Percentiles rank a stretch among this genome's conserved stretches.
Conservation (phyloP, 805 yeast genomes). For the Tetrapisispora nanseiensis region DNA sequence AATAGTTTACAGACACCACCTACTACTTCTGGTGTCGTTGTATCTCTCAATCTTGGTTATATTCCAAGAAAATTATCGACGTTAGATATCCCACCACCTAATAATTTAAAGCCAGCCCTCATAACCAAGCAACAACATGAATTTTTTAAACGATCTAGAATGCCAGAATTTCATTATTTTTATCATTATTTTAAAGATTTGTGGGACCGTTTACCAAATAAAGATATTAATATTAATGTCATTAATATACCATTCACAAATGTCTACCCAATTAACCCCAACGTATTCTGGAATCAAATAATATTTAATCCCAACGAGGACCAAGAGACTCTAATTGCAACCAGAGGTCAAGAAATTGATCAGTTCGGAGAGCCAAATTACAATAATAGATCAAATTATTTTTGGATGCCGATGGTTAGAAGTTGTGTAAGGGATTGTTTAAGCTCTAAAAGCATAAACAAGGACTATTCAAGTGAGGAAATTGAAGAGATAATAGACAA, state of each 20-base stretch:
- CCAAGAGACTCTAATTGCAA: conserved; percentile 23
- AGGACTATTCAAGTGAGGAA: conserved; percentile 1
- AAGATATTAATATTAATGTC: conserved; percentile 21
- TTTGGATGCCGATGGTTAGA: conserved; percentile 21
- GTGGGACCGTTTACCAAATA: conserved; percentile 27
- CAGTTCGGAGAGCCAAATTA: conserved; percentile 5
- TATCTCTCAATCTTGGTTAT: conserved; percentile 18
- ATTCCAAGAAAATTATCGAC: conserved; percentile 13
- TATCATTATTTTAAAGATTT: conserved; percentile 22
- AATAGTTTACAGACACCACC: conserved; percentile 22
- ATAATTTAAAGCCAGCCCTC: conserved; percentile 14
- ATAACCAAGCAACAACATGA: conserved; percentile 19
- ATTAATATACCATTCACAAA: conserved; percentile 29
- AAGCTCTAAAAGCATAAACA: neutral
- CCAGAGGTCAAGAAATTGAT: conserved; percentile 2
- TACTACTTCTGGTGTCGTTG: conserved; percentile 26
- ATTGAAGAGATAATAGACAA: conserved; percentile 6
- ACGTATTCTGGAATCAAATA: conserved; percentile 16
- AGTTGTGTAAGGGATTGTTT: conserved; percentile 12
- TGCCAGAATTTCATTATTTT: conserved; percentile 25
- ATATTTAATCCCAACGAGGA: conserved; percentile 13
- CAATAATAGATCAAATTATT: conserved; percentile 7
- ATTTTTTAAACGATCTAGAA: conserved; percentile 15
- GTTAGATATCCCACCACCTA: conserved; percentile 4
- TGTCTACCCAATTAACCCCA: conserved; percentile 25